A percentile compares a stretch with the other conserved stretches of the same genome.
Conservation (phyloP, 345 rosid genomes). For the Geranium brycei region DNA sequence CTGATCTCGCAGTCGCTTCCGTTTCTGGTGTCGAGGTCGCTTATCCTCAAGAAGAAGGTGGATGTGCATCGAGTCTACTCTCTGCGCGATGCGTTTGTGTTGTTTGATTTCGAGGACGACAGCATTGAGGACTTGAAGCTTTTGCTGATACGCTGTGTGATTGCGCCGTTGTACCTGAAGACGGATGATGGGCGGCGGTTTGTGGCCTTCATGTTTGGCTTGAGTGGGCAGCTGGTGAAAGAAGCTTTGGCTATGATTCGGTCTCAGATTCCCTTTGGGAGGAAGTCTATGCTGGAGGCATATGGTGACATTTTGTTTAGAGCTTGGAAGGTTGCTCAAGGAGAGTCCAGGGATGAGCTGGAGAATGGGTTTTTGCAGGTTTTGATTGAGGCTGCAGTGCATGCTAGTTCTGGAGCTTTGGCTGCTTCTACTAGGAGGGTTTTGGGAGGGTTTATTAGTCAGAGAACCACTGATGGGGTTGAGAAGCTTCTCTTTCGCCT, state of each 20-base stretch:
- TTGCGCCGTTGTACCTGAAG: constrained; percentile 63
- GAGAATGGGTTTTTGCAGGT: constrained; percentile 64
- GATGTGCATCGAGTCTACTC: constrained; percentile 65
- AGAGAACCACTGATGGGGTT: constrained; percentile 60
- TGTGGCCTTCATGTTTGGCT: constrained; percentile 54
- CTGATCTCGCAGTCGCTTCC: constrained; percentile 76
- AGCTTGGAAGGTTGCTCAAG: constrained; percentile 66
- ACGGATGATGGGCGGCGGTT: constrained; percentile 79
- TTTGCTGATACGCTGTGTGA: constrained; percentile 62
- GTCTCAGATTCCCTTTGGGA: constrained; percentile 78
- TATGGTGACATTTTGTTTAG: constrained; percentile 66
- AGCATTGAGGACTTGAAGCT: constrained; percentile 74
- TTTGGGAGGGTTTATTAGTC: constrained; percentile 62
- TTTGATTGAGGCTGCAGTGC: constrained; percentile 61
- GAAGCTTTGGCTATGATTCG: constrained; percentile 66
- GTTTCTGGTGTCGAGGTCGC: constrained; percentile 55
- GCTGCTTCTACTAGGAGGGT: constrained; percentile 70
- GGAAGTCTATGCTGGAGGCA: constrained; percentile 79
- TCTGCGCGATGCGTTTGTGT: constrained; percentile 57
- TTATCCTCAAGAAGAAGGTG: constrained; percentile 72
- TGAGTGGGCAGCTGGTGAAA: constrained; percentile 63
- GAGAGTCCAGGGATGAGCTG: constrained; percentile 47
- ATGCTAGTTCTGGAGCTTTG: constrained; percentile 35
- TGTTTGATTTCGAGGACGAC: constrained; percentile 79
- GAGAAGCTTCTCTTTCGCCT: constrained; percentile 75